phyloP scores from a whole-genome alignment of 2,329 filamentous ascomycete genomes.

The Moelleriella libera region DNA sequence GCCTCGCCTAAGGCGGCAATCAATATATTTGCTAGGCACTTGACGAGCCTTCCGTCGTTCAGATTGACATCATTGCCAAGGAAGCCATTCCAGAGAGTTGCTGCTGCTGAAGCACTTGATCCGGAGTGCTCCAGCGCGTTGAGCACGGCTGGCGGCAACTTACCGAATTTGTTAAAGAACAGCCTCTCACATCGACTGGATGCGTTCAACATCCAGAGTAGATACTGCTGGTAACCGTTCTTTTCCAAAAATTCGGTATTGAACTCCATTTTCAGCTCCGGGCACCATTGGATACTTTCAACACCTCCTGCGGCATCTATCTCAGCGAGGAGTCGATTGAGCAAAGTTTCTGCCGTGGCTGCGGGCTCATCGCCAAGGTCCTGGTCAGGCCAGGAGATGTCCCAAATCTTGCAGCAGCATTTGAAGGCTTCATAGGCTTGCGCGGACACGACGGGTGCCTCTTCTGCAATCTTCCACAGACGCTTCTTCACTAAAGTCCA shows the following conservation, averaged over 20 bases:
- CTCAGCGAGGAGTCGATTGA: constrained; percentile 16
- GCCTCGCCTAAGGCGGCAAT: constrained; percentile 14
- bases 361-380: constrained; percentile 14
- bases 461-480: constrained; percentile 17
- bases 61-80: constrained; percentile 23
- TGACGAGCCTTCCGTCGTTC: constrained; percentile 17
- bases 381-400: constrained; percentile 22
- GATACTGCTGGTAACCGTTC: constrained; percentile 15
- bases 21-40: constrained; percentile 17
- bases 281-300: constrained; percentile 10
- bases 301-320: constrained; percentile 10
- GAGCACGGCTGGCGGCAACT: constrained; percentile 11
- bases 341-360: constrained; percentile 18
- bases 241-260: constrained; percentile 13
- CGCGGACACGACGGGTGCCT: constrained; percentile 15
- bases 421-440: constrained; percentile 27
- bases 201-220: constrained; percentile 19
- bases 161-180: constrained; percentile 10
- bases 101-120: constrained; percentile 6
- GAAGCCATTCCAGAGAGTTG: constrained; percentile 15
- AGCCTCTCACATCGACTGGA: constrained; percentile 17
- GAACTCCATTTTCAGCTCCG: constrained; percentile 5
- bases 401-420: constrained; percentile 23
- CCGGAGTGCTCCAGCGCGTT: constrained; percentile 10
- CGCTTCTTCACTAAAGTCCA: constrained; percentile 19